Conservation (phyloP, 768 basidiomycete species). For the Ramaria sp. region DNA sequence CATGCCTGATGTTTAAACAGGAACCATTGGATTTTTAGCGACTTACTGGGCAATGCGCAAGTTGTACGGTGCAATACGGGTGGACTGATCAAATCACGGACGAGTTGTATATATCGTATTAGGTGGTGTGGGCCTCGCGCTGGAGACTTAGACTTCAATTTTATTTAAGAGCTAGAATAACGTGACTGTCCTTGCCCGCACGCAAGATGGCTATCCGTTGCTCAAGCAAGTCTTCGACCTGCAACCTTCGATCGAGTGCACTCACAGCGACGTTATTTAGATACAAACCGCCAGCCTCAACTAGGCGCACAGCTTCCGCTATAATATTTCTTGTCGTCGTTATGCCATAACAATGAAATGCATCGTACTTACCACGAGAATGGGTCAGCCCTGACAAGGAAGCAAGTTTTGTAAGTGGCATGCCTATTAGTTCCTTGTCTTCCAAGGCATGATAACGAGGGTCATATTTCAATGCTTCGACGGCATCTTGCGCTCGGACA, state of each 20-base stretch:
- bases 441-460: conserved; percentile 47
- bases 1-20: conserved; percentile 24
- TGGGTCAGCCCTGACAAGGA: conserved; percentile 43
- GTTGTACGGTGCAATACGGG: conserved; percentile 73
- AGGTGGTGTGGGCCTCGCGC: neutral
- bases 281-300: conserved; percentile 58
- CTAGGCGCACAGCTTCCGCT: conserved; percentile 59
- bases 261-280: conserved; percentile 49
- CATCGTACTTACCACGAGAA: conserved; percentile 46
- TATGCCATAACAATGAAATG: neutral
- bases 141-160: conserved; percentile 13
- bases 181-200: conserved; percentile 63
- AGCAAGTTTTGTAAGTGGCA: conserved; percentile 50
- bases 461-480: conserved; percentile 53
- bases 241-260: conserved; percentile 35
- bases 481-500: conserved; percentile 43
- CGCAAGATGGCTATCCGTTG: conserved; percentile 51
- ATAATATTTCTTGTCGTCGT: neutral
- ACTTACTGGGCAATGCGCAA: conserved; percentile 83
- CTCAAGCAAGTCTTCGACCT: conserved; percentile 43
- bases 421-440: conserved; percentile 38
- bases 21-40: conserved; percentile 85
- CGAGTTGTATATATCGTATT: conserved; percentile 3
- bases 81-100: conserved; percentile 34
- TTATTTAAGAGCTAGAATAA: conserved; percentile 34